phyloP scores from a whole-genome alignment of 2,329 filamentous ascomycete genomes.

The Pezizomycotina sp. region DNA sequence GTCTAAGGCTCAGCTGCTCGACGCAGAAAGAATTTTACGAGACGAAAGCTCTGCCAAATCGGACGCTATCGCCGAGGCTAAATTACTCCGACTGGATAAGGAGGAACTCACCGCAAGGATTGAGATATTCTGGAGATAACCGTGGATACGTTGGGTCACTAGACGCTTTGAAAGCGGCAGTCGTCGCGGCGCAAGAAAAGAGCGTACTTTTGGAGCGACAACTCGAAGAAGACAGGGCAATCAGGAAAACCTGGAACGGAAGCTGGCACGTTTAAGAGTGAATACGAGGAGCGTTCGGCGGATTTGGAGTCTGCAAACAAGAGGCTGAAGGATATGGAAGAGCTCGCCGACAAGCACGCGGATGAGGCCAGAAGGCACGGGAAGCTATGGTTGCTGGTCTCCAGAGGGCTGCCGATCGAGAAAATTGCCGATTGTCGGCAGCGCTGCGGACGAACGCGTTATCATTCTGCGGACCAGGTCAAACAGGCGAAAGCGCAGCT shows the following conservation, averaged over 20 bases:
- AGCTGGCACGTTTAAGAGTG: slow-evolving; percentile 60
- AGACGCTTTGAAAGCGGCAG: slow-evolving; percentile 56
- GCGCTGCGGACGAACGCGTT: slow-evolving; percentile 48
- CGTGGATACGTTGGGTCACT: slow-evolving; percentile 57
- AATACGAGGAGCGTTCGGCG: slow-evolving; percentile 62
- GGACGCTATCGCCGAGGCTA: slow-evolving; percentile 57
- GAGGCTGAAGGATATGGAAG: slow-evolving; percentile 68
- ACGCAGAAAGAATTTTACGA: slow-evolving; percentile 57
- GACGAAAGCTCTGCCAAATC: slow-evolving; percentile 64
- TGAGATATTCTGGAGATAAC: slow-evolving; percentile 49
- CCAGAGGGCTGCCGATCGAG: slow-evolving; percentile 46
- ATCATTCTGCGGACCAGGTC: slow-evolving; percentile 58
- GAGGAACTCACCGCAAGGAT: slow-evolving; percentile 55
- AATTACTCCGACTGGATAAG: slow-evolving; percentile 73
- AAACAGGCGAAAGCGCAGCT: slow-evolving; percentile 62
- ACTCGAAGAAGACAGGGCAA: slow-evolving; percentile 63
- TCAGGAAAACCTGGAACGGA: slow-evolving; percentile 59
- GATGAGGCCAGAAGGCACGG: slow-evolving; percentile 73
- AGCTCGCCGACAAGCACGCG: slow-evolving; percentile 71
- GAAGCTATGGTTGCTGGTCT: slow-evolving; percentile 68
- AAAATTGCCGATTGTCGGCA: slow-evolving; percentile 31
- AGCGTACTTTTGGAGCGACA: slow-evolving; percentile 60
- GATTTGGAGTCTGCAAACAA: slow-evolving; percentile 62
- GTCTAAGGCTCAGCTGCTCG: slow-evolving; percentile 72
- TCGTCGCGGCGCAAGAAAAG: slow-evolving; percentile 64